phyloP scores from a whole-genome alignment of 2,329 filamentous ascomycete genomes.

The Penicillium sp. region DNA sequence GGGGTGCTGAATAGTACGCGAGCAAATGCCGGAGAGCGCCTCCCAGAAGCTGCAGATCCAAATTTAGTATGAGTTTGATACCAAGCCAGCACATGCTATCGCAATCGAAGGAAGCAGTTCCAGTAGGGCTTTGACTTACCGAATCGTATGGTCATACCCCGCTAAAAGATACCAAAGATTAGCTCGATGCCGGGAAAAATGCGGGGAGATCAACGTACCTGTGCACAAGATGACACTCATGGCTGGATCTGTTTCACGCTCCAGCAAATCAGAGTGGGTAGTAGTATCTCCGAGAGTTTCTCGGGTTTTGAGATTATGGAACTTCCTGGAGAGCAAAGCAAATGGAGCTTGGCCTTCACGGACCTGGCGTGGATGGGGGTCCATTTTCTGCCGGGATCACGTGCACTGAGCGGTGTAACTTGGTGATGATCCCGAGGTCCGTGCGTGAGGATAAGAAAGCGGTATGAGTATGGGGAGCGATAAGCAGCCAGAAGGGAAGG shows the following conservation, averaged over 20 bases:
- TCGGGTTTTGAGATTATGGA: not conserved
- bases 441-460: not conserved
- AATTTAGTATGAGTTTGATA: constrained; percentile 2
- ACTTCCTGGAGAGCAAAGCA: not conserved
- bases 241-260: constrained; percentile 11
- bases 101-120: not conserved
- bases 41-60: constrained; percentile 80
- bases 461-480: not conserved
- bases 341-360: not conserved
- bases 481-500: not conserved
- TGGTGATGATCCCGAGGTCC: not conserved
- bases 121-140: constrained; percentile 49
- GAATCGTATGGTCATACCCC: constrained; percentile 75
- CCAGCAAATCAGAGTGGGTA: constrained; percentile 14
- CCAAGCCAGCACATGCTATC: not conserved
- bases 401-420: constrained; percentile 1
- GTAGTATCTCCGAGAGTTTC: constrained; percentile 1
- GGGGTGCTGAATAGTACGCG: constrained; percentile 94
- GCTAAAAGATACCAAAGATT: constrained; percentile 47
- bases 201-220: constrained; percentile 48
- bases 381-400: constrained; percentile 5
- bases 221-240: constrained; percentile 72
- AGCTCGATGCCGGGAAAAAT: constrained; percentile 19
- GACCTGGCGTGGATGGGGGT: constrained; percentile 1
- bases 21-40: constrained; percentile 95